Evolutionary conservation across 345 rosid species (phyloP).

Genomic region (Rubroshorea leprosula): DNA sequence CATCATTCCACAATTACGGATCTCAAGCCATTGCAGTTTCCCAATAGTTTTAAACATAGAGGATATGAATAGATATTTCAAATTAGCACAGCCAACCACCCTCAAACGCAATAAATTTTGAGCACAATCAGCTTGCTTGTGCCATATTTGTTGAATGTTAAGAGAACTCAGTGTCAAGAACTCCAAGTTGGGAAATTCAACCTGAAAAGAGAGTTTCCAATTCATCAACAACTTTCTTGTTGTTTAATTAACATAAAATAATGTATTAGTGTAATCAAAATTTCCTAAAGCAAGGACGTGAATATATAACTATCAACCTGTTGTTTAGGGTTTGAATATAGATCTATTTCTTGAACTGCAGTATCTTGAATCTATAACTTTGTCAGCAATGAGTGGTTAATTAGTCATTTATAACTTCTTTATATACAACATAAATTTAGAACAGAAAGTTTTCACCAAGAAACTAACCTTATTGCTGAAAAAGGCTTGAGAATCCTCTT

Average conservation of each 20-base stretch:
- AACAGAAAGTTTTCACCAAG: neutral
- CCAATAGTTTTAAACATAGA: neutral
- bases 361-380: no score
- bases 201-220: neutral
- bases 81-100: neutral
- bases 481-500: constrained; percentile 10
- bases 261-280: neutral
- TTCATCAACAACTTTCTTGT: neutral
- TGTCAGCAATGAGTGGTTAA: neutral
- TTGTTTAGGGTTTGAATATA: no score
- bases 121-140: neutral
- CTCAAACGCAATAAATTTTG: rapidly evolving
- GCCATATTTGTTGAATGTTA: constrained; percentile 1
- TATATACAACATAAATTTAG: no score
- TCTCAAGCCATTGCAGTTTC: constrained; percentile 6
- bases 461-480: constrained; percentile 11
- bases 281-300: rapidly evolving
- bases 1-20: constrained; percentile 11
- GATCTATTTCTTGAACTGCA: no score
- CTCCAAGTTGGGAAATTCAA: neutral
- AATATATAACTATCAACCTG: no score
- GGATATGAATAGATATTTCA: neutral
- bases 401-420: neutral
- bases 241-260: neutral
- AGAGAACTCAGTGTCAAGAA: neutral